Evolutionary conservation across 345 rosid species (phyloP).

Genomic region (Lagerstroemia speciosa): DNA sequence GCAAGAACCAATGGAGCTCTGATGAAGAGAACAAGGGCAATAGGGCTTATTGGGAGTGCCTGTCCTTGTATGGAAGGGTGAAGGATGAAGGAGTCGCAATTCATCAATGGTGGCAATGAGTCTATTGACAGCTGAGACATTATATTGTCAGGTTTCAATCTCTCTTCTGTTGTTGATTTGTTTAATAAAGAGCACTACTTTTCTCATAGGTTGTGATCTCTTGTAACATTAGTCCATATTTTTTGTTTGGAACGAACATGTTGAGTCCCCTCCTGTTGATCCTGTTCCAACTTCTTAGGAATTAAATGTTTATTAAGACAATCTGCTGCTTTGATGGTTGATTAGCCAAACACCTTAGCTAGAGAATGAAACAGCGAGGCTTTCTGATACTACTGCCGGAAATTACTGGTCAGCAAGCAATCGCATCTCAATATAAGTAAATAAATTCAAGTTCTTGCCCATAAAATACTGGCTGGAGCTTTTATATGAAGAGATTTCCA

Average conservation of each 20-base stretch:
- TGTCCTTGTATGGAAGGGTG: constrained; percentile 35
- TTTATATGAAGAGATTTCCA: neutral
- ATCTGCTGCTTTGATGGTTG: neutral
- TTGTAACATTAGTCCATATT: neutral
- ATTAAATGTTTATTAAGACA: neutral
- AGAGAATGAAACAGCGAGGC: neutral
- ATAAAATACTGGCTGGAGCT: neutral
- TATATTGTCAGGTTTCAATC: neutral
- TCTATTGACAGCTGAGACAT: neutral
- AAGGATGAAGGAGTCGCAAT: constrained; percentile 36
- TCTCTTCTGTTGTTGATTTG: neutral
- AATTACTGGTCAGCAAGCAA: neutral
- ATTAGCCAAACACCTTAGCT: neutral
- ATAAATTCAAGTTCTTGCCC: neutral
- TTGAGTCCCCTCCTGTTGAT: neutral
- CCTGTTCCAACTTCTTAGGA: neutral
- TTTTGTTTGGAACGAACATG: neutral
- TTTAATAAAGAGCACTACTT: neutral
- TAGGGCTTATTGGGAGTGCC: constrained; percentile 46
- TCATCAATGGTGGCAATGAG: constrained; percentile 43
- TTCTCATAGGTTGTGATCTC: neutral
- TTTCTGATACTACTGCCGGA: neutral
- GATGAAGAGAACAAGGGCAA: constrained; percentile 15
- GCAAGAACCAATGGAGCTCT: constrained; percentile 27
- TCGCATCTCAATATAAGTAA: neutral